phyloP scores from a whole-genome alignment of 192 early-diverging fungal species.

The Coemansia sp. region DNA sequence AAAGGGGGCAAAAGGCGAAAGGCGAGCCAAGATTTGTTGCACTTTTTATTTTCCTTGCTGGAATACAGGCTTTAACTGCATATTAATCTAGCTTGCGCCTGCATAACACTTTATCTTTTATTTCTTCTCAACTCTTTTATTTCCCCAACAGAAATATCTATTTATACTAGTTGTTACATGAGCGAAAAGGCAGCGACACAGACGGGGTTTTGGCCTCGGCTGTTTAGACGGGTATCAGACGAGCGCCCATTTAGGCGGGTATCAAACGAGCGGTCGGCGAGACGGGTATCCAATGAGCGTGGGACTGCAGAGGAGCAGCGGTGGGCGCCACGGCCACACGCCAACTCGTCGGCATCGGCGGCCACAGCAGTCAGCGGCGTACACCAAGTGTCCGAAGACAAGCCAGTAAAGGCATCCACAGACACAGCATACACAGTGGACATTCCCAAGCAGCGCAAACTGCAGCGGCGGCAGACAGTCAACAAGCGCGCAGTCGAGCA shows the following conservation, averaged over 20 bases:
- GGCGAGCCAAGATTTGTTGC: too few relatives aligned
- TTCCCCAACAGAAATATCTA: background rate
- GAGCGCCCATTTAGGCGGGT: background rate
- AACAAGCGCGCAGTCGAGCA: background rate
- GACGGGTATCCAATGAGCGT: background rate
- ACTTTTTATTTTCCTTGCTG: background rate
- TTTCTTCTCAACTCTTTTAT: background rate
- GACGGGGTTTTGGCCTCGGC: slow-evolving; percentile 26
- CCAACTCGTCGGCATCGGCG: slow-evolving; percentile 36
- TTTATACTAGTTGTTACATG: background rate
- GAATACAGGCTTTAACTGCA: background rate
- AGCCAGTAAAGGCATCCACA: background rate
- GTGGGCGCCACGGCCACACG: slow-evolving; percentile 23
- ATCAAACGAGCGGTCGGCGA: background rate
- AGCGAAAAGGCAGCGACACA: slow-evolving; percentile 8
- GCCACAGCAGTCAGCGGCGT: slow-evolving; percentile 19
- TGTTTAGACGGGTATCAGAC: slow-evolving; percentile 10
- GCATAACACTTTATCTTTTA: background rate
- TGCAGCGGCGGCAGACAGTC: background rate
- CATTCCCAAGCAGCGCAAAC: slow-evolving; percentile 3
- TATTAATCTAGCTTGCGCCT: background rate
- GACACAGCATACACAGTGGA: background rate
- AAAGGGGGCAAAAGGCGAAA: background rate
- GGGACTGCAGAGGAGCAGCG: slow-evolving; percentile 2
- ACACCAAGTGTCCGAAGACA: background rate